A percentile compares a stretch with the other conserved stretches of the same genome.
phyloP scores from a whole-genome alignment of 2,329 filamentous ascomycete species.

The Fusarium buharicum region DNA sequence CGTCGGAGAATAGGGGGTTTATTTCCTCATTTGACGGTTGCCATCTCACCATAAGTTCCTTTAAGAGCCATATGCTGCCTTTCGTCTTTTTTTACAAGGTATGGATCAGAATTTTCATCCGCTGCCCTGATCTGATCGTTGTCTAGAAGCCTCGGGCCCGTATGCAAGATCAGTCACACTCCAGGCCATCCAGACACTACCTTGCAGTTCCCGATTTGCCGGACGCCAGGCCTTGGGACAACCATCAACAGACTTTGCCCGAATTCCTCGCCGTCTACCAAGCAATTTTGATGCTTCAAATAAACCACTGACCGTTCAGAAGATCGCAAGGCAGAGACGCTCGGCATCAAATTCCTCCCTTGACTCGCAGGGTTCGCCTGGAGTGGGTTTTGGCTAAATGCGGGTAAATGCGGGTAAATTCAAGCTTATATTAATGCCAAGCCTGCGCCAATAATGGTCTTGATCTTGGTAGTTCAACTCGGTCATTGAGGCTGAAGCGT shows the following conservation, averaged over 20 bases:
- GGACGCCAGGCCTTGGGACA: background rate
- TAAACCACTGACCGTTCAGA: background rate
- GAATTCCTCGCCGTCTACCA: background rate
- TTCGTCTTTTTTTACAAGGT: background rate
- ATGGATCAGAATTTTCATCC: background rate
- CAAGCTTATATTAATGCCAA: constrained; percentile 24
- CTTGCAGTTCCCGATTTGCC: background rate
- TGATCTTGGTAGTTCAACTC: background rate
- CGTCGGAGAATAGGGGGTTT: constrained; percentile 15
- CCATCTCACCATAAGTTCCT: constrained; percentile 17
- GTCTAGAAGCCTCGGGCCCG: no score
- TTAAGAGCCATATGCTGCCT: constrained; percentile 12
- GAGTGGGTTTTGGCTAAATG: constrained; percentile 21
- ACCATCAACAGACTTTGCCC: background rate
- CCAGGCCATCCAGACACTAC: background rate
- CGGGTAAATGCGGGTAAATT: constrained; percentile 28
- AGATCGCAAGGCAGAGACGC: background rate
- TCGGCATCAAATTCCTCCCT: background rate
- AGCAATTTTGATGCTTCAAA: background rate
- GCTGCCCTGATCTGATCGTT: constrained; percentile 16
- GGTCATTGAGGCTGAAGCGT: background rate
- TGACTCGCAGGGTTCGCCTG: constrained; percentile 17
- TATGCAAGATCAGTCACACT: background rate
- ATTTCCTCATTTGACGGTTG: background rate
- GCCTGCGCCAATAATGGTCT: background rate